Evolutionary conservation across 2,329 filamentous ascomycete species (phyloP).

Genomic region (Penicillium sp.): DNA sequence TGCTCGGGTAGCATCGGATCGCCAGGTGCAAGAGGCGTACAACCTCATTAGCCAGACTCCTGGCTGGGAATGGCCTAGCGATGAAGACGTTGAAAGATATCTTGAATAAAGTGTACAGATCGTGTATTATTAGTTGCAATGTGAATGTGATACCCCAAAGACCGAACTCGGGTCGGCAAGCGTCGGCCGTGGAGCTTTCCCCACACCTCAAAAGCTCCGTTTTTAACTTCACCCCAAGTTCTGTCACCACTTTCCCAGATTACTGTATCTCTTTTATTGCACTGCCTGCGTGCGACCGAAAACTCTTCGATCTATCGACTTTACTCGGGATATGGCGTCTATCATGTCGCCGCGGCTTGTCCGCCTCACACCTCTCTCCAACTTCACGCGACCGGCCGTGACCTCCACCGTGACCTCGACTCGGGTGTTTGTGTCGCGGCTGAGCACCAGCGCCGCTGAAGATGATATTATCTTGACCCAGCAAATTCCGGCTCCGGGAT

Average conservation of each 20-base stretch:
- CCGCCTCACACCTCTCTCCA: conserved; percentile 24
- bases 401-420: conserved; percentile 19
- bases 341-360: conserved; percentile 35
- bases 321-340: conserved; percentile 12
- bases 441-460: conserved; percentile 33
- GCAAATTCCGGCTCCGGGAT: conserved; percentile 72
- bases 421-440: conserved; percentile 33
- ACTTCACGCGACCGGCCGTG: conserved; percentile 15
- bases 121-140: conserved; percentile 16
- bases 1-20: conserved; percentile 25
- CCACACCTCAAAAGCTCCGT: conserved; percentile 20
- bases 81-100: conserved; percentile 42
- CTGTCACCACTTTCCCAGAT: neutral
- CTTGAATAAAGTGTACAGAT: conserved; percentile 18
- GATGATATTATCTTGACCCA: conserved; percentile 61
- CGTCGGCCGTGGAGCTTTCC: conserved; percentile 23
- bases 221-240: neutral
- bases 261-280: neutral
- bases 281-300: conserved; percentile 7
- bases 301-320: neutral
- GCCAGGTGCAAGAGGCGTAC: conserved; percentile 34
- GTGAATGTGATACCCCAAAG: conserved; percentile 7
- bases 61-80: conserved; percentile 43
- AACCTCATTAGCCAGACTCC: conserved; percentile 36
- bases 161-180: conserved; percentile 14